Base-by-base conservation (phyloP, 495 filamentous ascomycete genomes). In the Penicillium canariense region DNA sequence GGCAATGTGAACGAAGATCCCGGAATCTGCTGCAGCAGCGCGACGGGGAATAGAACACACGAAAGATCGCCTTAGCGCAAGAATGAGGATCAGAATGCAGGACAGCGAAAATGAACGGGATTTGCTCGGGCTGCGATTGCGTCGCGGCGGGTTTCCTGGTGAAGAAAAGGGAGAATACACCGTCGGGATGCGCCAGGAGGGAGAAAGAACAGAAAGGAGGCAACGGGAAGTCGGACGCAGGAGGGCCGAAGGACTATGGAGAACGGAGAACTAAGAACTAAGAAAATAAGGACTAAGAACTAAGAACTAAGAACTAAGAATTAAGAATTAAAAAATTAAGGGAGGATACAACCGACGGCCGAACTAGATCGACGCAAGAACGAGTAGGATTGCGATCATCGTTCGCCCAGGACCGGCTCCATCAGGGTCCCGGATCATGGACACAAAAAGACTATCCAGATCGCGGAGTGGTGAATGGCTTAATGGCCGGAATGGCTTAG, bases 121-220 rank as follows among this genome's bases (percentile, higher is more conserved):
- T 17, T 10, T 20, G 10, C 36, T 12, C 36, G 36, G 36, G 17
- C 5, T 22, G 36, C 18, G 22, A 10, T 39, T 39, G 17, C 18
- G 36, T 10, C 9, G 36, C 9, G 36, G 22, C 22, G 36, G 18
- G 8, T 22, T 6, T 38, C 10, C 15, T 36, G 5, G 6, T 14
- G 12, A 36, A 2, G 10, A 28, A 50, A 20, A 42, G 17, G 87
- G 87, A 9, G 85, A 82, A 62, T 90, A 79, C 22, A 76, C 7
- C 18, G 15, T 26, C 39, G 20, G 11, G 39, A 11, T 43, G 20
- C 18, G 15, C 32, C 32, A n/a, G 32, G 14, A n/a, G 32, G 7
- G 7, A 15, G 12, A n/a, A n/a, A n/a, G 15, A 34, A 7, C 7
- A 28, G 22, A 27, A 2, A 42, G 44, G 36, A 38, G 30, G 31